Percentiles rank a stretch among this genome's conserved stretches.
Evolutionary conservation across 768 basidiomycete genomes (phyloP).

Genomic region (Phylloporus arenicola): DNA sequence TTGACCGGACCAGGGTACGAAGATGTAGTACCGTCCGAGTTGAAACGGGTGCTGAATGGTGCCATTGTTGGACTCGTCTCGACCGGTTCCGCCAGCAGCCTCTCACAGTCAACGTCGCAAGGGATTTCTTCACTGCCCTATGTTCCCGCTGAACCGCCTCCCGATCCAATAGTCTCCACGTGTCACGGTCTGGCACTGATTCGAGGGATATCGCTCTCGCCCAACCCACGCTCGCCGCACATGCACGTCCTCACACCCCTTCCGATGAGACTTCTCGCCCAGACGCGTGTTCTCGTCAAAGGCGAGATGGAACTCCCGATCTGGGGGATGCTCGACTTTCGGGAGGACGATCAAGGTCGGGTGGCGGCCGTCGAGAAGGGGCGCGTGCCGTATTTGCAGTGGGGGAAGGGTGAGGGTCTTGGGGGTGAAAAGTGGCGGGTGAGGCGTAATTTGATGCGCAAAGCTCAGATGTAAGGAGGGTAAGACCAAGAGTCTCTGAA

Average conservation of each 20-base stretch:
- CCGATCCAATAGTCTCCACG: constrained; percentile 52
- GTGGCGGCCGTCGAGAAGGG: constrained; percentile 50
- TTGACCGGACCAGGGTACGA: constrained; percentile 72
- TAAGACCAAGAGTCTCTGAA: no score
- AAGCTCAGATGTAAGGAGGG: constrained; percentile 53
- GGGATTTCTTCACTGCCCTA: constrained; percentile 44
- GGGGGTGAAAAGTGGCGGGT: constrained; percentile 70
- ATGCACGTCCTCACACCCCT: constrained; percentile 83
- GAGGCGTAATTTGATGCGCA: constrained; percentile 83
- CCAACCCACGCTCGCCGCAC: constrained; percentile 21
- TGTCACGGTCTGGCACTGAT: constrained; percentile 79
- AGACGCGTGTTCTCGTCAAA: constrained; percentile 50
- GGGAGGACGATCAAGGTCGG: constrained; percentile 32
- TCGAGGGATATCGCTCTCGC: constrained; percentile 38
- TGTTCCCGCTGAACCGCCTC: constrained; percentile 46
- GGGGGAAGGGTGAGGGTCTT: constrained; percentile 63
- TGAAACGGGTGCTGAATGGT: constrained; percentile 70
- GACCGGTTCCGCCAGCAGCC: neutral
- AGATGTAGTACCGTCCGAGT: constrained; percentile 68
- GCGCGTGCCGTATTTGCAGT: constrained; percentile 72
- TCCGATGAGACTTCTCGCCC: constrained; percentile 41
- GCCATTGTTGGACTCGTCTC: constrained; percentile 72
- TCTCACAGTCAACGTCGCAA: neutral
- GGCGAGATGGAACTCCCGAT: constrained; percentile 87
- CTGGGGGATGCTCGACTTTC: constrained; percentile 81